These are phyloP conservation scores for Boletus subcaerulescens DNA, from an alignment of 768 basidiomycete genomes.

Conservation along the genomic window DNA sequence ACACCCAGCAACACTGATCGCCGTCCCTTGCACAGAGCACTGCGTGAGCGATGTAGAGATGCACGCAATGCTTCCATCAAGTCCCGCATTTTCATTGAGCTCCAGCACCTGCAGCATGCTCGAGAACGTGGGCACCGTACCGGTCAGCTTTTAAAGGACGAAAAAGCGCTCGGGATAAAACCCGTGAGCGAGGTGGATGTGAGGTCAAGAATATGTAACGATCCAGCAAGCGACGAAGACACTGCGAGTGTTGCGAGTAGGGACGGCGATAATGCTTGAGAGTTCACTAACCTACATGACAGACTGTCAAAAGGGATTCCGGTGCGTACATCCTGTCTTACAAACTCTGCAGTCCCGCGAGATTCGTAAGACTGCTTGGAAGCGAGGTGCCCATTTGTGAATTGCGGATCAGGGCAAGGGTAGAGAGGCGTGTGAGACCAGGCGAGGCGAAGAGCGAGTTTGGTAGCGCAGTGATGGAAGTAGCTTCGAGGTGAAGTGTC, in stretches of 20 bases:
- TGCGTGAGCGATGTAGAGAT: constrained; percentile 10
- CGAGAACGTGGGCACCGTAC: constrained; percentile 37
- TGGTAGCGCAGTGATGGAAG: constrained; percentile 36
- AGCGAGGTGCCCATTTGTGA: constrained; percentile 36
- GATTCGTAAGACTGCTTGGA: constrained; percentile 33
- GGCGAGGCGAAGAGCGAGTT: constrained; percentile 32
- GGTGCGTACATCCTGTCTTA: constrained; percentile 20
- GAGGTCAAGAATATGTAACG: constrained; percentile 39
- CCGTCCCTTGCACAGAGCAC: constrained; percentile 23
- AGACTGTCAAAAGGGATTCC: background rate
- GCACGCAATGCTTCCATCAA: constrained; percentile 29
- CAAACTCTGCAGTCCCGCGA: constrained; percentile 38
- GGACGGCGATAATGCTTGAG: constrained; percentile 33
- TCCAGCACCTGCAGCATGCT: constrained; percentile 32
- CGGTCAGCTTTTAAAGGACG: constrained; percentile 32
- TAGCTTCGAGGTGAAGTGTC: constrained; percentile 40
- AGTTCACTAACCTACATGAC: constrained; percentile 34
- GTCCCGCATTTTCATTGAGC: constrained; percentile 36
- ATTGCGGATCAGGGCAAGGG: constrained; percentile 41
- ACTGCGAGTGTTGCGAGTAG: constrained; percentile 30
- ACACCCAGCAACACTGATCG: constrained; percentile 19
- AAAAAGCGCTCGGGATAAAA: constrained; percentile 34
- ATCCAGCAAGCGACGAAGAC: constrained; percentile 31
- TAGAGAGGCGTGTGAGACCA: constrained; percentile 32
- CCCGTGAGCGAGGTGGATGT: constrained; percentile 39